phyloP scores from a whole-genome alignment of 2,329 filamentous ascomycete species.

The Lasiodiplodia sp. region DNA sequence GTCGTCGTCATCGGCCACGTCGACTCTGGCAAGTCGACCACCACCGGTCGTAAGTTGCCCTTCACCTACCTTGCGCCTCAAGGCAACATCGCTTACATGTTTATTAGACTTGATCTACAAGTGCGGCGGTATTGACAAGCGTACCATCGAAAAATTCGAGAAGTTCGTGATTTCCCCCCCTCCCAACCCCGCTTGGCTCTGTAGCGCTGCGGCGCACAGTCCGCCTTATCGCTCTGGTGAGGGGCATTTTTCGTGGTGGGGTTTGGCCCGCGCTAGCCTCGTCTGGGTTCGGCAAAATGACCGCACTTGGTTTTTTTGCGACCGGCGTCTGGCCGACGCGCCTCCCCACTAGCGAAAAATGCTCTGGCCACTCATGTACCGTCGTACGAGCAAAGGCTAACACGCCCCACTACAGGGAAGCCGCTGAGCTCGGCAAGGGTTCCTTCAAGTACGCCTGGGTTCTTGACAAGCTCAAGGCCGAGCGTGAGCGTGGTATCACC shows the following conservation, averaged over 20 bases:
- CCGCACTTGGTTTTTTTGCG: constrained; percentile 25
- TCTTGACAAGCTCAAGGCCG: constrained; percentile 99
- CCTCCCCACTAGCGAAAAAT: neutral
- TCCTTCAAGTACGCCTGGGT: constrained; percentile 99
- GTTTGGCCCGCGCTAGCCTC: constrained; percentile 47
- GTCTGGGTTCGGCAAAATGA: constrained; percentile 37
- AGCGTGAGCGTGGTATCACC: constrained; percentile 99
- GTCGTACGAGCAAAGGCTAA: constrained; percentile 44
- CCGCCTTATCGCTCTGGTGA: constrained; percentile 41
- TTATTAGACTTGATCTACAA: constrained; percentile 97
- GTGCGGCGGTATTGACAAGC: constrained; percentile 99
- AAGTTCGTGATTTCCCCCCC: constrained; percentile 66
- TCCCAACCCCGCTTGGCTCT: constrained; percentile 31
- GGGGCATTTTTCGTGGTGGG: constrained; percentile 49
- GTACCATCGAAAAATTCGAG: constrained; percentile 99
- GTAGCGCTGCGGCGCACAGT: constrained; percentile 35
- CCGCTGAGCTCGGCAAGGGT: constrained; percentile 98
- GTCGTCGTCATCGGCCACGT: constrained; percentile 99
- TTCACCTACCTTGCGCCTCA: constrained; percentile 35
- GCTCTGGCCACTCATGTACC: constrained; percentile 3
- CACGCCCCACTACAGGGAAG: constrained; percentile 75
- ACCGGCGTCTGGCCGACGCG: constrained; percentile 13
- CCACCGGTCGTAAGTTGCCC: constrained; percentile 74
- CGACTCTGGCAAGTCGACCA: constrained; percentile 99
- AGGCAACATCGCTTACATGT: constrained; percentile 43